Conservation (phyloP, 2,329 filamentous ascomycete species). For the Tolypocladium endophyticum region DNA sequence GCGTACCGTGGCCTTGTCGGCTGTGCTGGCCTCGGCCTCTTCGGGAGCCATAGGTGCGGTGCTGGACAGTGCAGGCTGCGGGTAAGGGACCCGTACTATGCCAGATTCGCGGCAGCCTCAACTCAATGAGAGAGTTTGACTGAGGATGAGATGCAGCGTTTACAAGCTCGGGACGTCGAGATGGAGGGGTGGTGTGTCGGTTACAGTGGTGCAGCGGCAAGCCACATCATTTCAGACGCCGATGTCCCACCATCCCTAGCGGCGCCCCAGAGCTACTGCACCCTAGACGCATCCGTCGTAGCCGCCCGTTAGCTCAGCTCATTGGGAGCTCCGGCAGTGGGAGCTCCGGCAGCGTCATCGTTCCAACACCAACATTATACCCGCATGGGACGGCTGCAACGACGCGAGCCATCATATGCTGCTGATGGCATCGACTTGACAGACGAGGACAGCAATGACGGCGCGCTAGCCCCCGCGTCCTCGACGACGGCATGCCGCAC, state of each 20-base stretch:
- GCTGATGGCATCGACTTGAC: neutral
- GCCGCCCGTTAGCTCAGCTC: neutral
- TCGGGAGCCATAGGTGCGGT: conserved; percentile 25
- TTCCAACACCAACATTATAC: neutral
- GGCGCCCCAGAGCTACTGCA: neutral
- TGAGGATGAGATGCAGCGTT: neutral
- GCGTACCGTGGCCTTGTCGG: conserved; percentile 25
- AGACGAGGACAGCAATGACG: neutral
- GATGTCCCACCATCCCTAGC: neutral
- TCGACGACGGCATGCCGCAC: conserved; percentile 27
- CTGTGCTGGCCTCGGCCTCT: conserved; percentile 20
- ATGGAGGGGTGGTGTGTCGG: neutral
- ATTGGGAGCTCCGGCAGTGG: too few relatives aligned
- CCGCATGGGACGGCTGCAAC: neutral
- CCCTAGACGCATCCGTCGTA: neutral
- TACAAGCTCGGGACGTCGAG: neutral
- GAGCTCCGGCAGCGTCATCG: neutral
- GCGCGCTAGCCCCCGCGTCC: conserved; percentile 1
- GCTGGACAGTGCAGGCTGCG: neutral
- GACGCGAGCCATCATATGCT: neutral
- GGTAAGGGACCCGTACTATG: neutral
- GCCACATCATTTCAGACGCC: neutral
- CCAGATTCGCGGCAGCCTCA: neutral
- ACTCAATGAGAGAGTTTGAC: neutral
- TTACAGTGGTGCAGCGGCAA: neutral